Evolutionary conservation across 805 yeast genomes (phyloP), one percentile per base, ranked within the genome.

Genomic region (Pichia californica): DNA sequence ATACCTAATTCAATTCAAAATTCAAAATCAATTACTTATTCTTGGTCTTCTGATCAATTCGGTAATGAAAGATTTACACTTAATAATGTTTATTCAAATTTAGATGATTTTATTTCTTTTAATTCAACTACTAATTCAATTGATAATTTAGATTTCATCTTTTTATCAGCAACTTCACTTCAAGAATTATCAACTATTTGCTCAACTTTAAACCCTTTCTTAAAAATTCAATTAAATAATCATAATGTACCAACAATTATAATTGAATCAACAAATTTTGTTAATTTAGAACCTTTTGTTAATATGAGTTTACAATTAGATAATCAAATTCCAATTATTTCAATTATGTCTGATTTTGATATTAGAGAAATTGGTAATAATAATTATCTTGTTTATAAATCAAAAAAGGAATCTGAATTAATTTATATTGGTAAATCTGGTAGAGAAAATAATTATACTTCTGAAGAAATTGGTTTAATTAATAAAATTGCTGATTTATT

Each of bases 251-350:
- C 88, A 21, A 65, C 79, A 28, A 63, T 84, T 3, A 64, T 83
- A 21, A 64, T 84, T 30, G 94, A 84, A 62, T 74, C 81, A 38
- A 77, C 87, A 2, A 86, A 87, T 4, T 83, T 75, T 56, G 76
- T 84, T 44, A 81, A 81, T 58, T 59, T 84, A 41, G 91, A 84
- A 58, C 83, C 85, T 7, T 83, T 83, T 56, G 71, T 51, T 31
- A 69, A 66, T 50, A 65, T 76, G 59, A 62, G 62, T 27, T 54
- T 53, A 48, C 68, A 50, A 44, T 53, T 65, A 14, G 53, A 52
- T 9, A 59, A 31, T 53, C 61, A 47, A 49, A 59, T 63, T 45
- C 69, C 67, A 13, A 67, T 79, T 15, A 65, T 77, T 43, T 76
- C 83, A 36, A 73, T 81, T 34, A 74, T 81, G 76, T 70, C 77